Conservation (phyloP, 1,284 basidiomycete genomes). For the Leccinum glutinopallens region DNA sequence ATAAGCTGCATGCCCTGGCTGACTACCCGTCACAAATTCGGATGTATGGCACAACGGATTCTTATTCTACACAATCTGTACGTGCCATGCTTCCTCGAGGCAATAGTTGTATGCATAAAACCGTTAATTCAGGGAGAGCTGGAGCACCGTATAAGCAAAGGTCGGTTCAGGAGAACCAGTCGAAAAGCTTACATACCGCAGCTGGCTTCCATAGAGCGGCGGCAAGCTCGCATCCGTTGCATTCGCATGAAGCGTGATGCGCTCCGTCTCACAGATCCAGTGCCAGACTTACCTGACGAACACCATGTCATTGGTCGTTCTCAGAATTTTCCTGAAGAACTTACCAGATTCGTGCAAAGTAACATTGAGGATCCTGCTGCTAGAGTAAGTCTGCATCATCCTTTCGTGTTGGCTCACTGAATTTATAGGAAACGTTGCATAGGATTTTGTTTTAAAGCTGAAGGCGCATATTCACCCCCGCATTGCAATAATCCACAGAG, state of each 20-base stretch:
- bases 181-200: background rate
- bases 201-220: background rate
- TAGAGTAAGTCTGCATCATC: background rate
- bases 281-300: background rate
- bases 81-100: background rate
- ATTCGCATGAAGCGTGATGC: background rate
- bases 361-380: background rate
- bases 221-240: background rate
- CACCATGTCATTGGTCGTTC: conserved; percentile 23
- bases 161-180: background rate
- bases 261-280: background rate
- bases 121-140: background rate
- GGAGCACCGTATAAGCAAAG: background rate
- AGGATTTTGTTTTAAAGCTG: background rate
- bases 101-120: background rate
- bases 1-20: background rate
- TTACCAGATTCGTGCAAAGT: conserved; percentile 20
- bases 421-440: background rate
- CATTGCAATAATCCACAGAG: background rate
- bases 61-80: background rate
- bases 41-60: background rate
- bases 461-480: background rate
- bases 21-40: background rate
- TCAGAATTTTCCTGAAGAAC: conserved; percentile 15
- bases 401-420: no score